Conservation (phyloP, 768 basidiomycete species). For the Tephrocybe sp. region DNA sequence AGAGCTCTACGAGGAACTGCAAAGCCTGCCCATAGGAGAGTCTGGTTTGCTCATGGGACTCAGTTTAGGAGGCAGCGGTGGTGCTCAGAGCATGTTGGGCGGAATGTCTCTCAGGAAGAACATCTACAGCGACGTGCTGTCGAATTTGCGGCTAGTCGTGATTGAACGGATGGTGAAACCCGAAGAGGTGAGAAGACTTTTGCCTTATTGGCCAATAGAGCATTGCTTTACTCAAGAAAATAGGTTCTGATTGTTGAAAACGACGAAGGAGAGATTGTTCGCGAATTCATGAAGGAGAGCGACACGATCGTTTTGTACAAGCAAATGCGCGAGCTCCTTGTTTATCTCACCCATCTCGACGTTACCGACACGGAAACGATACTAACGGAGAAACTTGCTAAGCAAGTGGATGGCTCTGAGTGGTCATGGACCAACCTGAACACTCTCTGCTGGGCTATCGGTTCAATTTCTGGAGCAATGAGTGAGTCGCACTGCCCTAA, state of each 20-base stretch:
- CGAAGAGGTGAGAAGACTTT: conserved; percentile 72
- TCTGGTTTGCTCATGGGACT: conserved; percentile 87
- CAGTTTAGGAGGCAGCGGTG: conserved; percentile 73
- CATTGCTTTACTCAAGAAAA: not conserved
- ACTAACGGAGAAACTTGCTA: conserved; percentile 94
- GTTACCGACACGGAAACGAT: conserved; percentile 96
- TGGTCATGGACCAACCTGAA: conserved; percentile 99
- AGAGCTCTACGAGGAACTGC: conserved; percentile 96
- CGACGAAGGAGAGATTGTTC: conserved; percentile 98
- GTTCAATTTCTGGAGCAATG: conserved; percentile 99
- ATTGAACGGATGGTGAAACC: conserved; percentile 99
- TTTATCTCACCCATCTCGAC: conserved; percentile 97
- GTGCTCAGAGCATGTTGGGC: conserved; percentile 66
- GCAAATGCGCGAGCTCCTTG: conserved; percentile 95
- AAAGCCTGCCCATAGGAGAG: conserved; percentile 85
- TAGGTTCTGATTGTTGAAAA: conserved; percentile 98
- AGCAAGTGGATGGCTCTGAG: conserved; percentile 96
- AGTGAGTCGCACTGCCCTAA: conserved; percentile 53
- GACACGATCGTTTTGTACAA: conserved; percentile 99
- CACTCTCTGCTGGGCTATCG: conserved; percentile 99
- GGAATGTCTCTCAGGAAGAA: conserved; percentile 87
- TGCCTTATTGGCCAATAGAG: conserved; percentile 1
- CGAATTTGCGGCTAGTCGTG: conserved; percentile 91
- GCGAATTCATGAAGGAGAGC: conserved; percentile 98
- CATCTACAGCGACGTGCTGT: conserved; percentile 93